Conservation (phyloP, 495 filamentous ascomycete species). For the Lindgomyces ingoldianus region DNA sequence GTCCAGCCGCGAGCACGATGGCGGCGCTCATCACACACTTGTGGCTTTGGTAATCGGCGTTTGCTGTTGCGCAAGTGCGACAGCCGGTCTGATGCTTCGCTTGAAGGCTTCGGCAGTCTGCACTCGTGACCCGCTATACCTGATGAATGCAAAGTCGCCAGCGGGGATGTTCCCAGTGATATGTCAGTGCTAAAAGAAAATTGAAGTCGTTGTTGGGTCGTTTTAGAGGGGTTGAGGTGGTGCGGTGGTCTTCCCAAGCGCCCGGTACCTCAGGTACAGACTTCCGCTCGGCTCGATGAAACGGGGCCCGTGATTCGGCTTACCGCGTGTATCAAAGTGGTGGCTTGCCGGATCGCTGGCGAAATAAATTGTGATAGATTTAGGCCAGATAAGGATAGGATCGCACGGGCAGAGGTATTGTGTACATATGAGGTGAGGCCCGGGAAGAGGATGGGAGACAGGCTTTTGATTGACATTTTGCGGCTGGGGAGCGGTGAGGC, state of each 20-base stretch:
- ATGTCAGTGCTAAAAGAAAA: not conserved
- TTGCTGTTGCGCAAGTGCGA: not conserved
- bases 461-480: not conserved
- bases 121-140: not conserved
- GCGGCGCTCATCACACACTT: not conserved
- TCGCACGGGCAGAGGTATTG: constrained; percentile 7
- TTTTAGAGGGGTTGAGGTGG: not conserved
- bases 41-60: no score
- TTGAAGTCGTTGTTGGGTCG: not conserved
- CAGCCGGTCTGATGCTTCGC: not conserved
- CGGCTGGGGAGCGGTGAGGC: not conserved
- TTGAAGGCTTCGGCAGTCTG: not conserved
- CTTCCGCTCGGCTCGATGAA: constrained; percentile 30
- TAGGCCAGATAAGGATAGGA: constrained; percentile 17
- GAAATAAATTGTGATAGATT: constrained; percentile 10
- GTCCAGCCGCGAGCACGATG: not conserved
- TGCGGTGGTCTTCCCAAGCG: not conserved
- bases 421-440: constrained; percentile 6
- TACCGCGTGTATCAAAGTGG: constrained; percentile 22
- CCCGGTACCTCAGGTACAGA: constrained; percentile 6
- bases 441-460: not conserved
- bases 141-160: not conserved
- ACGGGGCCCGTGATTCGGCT: constrained; percentile 11
- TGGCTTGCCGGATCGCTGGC: constrained; percentile 15
- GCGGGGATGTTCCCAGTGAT: not conserved